A percentile compares a stretch with the other conserved stretches of the same genome.
These are phyloP conservation scores for Sequoia sempervirens DNA, from an alignment of 75 land plant species.

Conservation along the genomic window DNA sequence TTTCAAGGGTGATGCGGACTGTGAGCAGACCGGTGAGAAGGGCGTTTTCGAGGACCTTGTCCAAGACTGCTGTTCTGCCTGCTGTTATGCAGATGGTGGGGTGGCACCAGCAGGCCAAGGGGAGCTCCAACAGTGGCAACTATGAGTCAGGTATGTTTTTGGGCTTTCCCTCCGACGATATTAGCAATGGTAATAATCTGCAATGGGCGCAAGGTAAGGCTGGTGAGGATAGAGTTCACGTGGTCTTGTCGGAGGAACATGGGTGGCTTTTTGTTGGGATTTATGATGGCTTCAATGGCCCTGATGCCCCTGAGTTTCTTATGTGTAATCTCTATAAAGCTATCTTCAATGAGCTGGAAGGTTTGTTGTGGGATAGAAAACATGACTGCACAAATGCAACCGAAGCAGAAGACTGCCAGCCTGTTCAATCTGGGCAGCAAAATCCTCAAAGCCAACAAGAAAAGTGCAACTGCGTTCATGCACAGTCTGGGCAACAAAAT, in stretches of 20 bases:
- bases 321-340: constrained; percentile 81
- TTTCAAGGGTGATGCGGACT: constrained; percentile 44
- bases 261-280: constrained; percentile 99
- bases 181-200: constrained; percentile 33
- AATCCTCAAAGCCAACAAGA: neutral
- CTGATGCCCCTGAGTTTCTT: constrained; percentile 97
- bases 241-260: constrained; percentile 93
- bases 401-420: neutral
- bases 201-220: constrained; percentile 99
- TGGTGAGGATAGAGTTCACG: constrained; percentile 98
- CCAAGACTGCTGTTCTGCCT: constrained; percentile 8
- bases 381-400: constrained; percentile 10
- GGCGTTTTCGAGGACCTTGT: constrained; percentile 47
- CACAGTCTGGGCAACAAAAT: neutral
- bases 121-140: constrained; percentile 5
- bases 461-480: neutral
- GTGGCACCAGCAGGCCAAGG: constrained; percentile 6
- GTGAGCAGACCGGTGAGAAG: constrained; percentile 57
- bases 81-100: constrained; percentile 14
- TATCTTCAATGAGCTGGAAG: constrained; percentile 66
- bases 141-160: constrained; percentile 10
- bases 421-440: constrained; percentile 1
- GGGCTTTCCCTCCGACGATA: constrained; percentile 25
- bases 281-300: constrained; percentile 97
- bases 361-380: constrained; percentile 76